phyloP scores from a whole-genome alignment of 2,329 filamentous ascomycete species.

The Ceratocystis huliohia region DNA sequence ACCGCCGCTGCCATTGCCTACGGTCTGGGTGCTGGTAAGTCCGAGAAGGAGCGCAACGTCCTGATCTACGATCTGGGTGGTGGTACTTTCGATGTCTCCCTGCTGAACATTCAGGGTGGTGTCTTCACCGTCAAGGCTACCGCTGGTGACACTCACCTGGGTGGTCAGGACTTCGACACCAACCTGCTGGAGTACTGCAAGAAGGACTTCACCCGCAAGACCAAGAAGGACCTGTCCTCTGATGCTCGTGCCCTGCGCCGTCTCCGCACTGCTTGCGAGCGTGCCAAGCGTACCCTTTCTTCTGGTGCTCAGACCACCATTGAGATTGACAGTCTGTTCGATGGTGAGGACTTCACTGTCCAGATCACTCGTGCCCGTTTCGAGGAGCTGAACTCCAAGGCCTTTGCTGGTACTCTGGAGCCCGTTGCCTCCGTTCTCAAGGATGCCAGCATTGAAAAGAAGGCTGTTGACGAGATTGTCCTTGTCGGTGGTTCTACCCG shows the following conservation, averaged over 20 bases:
- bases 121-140: conserved; percentile 99
- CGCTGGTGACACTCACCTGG: conserved; percentile 91
- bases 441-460: conserved; percentile 80
- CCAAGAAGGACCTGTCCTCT: conserved; percentile 62
- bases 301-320: conserved; percentile 95
- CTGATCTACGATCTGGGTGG: conserved; percentile 99
- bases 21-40: conserved; percentile 89
- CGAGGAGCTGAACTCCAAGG: conserved; percentile 94
- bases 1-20: conserved; percentile 97
- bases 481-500: conserved; percentile 97
- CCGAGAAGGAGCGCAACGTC: conserved; percentile 95
- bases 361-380: conserved; percentile 98
- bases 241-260: conserved; percentile 89
- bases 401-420: conserved; percentile 84
- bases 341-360: conserved; percentile 94
- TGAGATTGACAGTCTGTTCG: conserved; percentile 97
- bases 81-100: conserved; percentile 99
- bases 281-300: conserved; percentile 97
- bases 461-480: conserved; percentile 91
- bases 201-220: conserved; percentile 82
- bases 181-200: conserved; percentile 94
- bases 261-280: conserved; percentile 95
- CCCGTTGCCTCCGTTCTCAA: conserved; percentile 95
- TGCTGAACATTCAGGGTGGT: conserved; percentile 96
- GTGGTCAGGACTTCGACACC: conserved; percentile 93